Evolutionary conservation across 768 basidiomycete species (phyloP).

Genomic region (Amanita pseudoporphyria): DNA sequence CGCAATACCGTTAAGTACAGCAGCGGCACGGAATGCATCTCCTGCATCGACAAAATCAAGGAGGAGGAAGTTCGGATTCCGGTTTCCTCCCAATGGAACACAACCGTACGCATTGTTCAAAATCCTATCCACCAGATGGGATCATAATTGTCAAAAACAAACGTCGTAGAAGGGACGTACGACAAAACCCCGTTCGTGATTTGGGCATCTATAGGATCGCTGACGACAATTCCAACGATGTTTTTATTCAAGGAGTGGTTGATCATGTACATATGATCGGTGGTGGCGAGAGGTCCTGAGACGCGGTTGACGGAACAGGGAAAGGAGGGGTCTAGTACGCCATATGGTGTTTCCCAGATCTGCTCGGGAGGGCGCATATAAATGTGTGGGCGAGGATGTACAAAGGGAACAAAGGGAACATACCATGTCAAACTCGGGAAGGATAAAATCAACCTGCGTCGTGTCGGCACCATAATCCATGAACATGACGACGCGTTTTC

Average conservation of each 20-base stretch:
- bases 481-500: conserved; percentile 53
- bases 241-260: conserved; percentile 48
- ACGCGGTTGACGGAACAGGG: conserved; percentile 47
- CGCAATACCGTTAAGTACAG: conserved; percentile 34
- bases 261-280: conserved; percentile 49
- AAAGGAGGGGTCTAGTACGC: conserved; percentile 37
- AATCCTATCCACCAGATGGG: conserved; percentile 19
- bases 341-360: conserved; percentile 54
- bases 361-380: conserved; percentile 10
- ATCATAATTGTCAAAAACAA: not conserved
- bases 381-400: not conserved
- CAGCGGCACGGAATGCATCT: conserved; percentile 31
- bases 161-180: conserved; percentile 18
- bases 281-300: conserved; percentile 33
- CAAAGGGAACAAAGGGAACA: not conserved
- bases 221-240: conserved; percentile 28
- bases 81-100: conserved; percentile 29
- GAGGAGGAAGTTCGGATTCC: conserved; percentile 42
- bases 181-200: conserved; percentile 29
- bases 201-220: conserved; percentile 26
- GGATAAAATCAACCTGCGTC: conserved; percentile 34
- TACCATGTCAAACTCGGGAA: conserved; percentile 51
- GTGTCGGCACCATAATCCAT: conserved; percentile 41
- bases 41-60: conserved; percentile 45
- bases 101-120: conserved; percentile 33